Evolutionary conservation across 352 stramenopile genomes (phyloP), one percentile per base, ranked within the genome.

Genomic region (Pythium dissimile): DNA sequence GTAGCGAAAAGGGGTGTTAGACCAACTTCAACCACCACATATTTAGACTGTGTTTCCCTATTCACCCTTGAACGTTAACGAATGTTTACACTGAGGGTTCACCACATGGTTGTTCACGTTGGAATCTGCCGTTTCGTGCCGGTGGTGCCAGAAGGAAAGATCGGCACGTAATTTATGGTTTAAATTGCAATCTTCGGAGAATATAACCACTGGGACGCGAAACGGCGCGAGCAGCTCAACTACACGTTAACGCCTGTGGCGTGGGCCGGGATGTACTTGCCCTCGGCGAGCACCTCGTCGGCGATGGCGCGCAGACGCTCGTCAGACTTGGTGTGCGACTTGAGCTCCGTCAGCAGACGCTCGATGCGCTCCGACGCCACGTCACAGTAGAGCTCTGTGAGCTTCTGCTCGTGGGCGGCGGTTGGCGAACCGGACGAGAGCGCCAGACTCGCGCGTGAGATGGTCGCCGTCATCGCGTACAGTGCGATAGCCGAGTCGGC

Each of bases 381-480:
- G 41, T 91, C 81, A 53, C 81, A 91, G 69, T 90, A 94, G 20
- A 92, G 64, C 59, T 88, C 73, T 54, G 84, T 88, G 10, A 96
- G 58, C 53, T 80, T 76, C 62, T 88, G 75, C 57, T 96, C 86
- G 60, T 94, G 83, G 28, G 75, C 69, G 7, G 83, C 83, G 37
- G 80, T 80, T 24, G 71, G 65, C 28, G 80, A 75, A 26, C 80
- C 75, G 32, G 59, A 57, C 34, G 28, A 70, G 28, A 96, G 58
- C 39, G 84, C 84, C n/a, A 66, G 64, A 35, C 71, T 89, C 16
- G 84, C 81, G 48, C 86, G 86, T 42, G 84, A 92, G 55, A 94
- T 92, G 27, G 84, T 93, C 31, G 84, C 74, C n/a, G 84, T 94
- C 79, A 93, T 92, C 43, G 84, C 83, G 64, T 85, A 94, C 38